These are phyloP conservation scores for Bipolaris bicolor DNA, from an alignment of 2,329 filamentous ascomycete species.

Conservation along the genomic window DNA sequence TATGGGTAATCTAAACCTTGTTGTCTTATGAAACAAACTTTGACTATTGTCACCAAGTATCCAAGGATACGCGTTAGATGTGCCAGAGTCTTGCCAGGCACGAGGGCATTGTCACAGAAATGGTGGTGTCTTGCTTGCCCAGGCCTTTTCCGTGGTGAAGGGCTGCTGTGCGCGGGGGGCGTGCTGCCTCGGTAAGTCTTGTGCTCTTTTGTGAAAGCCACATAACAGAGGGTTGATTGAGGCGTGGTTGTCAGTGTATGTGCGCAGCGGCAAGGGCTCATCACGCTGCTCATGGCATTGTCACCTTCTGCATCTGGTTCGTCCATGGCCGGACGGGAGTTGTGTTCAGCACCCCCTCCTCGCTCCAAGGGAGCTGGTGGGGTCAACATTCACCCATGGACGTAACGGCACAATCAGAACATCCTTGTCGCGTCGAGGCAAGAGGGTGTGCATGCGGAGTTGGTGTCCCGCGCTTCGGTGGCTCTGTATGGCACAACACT, in stretches of 20 bases:
- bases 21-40: neutral
- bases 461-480: slow-evolving; percentile 26
- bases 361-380: slow-evolving; percentile 30
- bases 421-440: slow-evolving; percentile 24
- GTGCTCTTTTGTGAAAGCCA: slow-evolving; percentile 7
- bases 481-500: slow-evolving; percentile 15
- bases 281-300: slow-evolving; percentile 24
- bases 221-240: neutral
- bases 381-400: slow-evolving; percentile 25
- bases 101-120: neutral
- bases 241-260: slow-evolving; percentile 9
- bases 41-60: neutral
- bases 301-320: slow-evolving; percentile 40
- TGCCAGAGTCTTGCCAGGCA: neutral
- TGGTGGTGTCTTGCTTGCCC: neutral
- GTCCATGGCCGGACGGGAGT: slow-evolving; percentile 14
- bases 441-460: slow-evolving; percentile 35
- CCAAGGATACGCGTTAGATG: neutral
- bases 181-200: slow-evolving; percentile 12
- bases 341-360: slow-evolving; percentile 22
- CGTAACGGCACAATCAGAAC: slow-evolving; percentile 29
- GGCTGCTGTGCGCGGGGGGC: slow-evolving; percentile 3
- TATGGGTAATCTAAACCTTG: neutral
- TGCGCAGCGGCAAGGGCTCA: slow-evolving; percentile 23
- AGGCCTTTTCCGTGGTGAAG: neutral